Evolutionary conservation across 805 yeast genomes (phyloP).

Genomic region (Saturnispora silvae): DNA sequence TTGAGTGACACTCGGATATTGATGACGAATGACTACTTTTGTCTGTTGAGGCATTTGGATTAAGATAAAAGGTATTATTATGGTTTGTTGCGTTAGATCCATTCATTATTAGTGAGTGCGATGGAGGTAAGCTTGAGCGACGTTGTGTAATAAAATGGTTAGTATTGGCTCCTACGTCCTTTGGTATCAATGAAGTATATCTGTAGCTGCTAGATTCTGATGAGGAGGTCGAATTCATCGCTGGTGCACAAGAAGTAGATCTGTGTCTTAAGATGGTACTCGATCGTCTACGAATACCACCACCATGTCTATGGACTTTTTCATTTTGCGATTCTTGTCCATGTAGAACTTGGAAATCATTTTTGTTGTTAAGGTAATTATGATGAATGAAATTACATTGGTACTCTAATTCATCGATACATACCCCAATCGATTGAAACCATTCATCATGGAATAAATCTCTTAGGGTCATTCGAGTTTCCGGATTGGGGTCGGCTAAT

Average conservation of each 20-base stretch:
- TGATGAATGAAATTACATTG: slow-evolving; percentile 20
- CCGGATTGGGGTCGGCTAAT: slow-evolving; percentile 52
- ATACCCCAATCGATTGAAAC: slow-evolving; percentile 49
- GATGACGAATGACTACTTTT: too few relatives aligned
- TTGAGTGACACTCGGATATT: too few relatives aligned
- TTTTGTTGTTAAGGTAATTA: background rate
- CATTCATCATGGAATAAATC: slow-evolving; percentile 53
- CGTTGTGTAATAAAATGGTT: too few relatives aligned
- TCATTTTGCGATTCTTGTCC: slow-evolving; percentile 1
- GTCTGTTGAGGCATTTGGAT: too few relatives aligned
- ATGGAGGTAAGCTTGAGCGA: too few relatives aligned
- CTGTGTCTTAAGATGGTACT: background rate
- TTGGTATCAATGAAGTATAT: slow-evolving; percentile 2
- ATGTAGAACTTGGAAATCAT: slow-evolving; percentile 6
- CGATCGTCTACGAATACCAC: slow-evolving; percentile 4
- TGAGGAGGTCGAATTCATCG: background rate
- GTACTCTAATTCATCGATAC: slow-evolving; percentile 36
- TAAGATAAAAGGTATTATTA: too few relatives aligned
- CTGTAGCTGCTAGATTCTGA: background rate
- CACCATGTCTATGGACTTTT: slow-evolving; percentile 5
- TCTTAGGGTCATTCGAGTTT: slow-evolving; percentile 42
- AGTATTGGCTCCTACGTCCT: too few relatives aligned
- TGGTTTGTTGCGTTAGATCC: too few relatives aligned
- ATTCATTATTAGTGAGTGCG: too few relatives aligned
- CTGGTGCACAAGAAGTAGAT: background rate